Conservation (phyloP, 1,284 basidiomycete genomes). For the Gymnopus androsaceus region DNA sequence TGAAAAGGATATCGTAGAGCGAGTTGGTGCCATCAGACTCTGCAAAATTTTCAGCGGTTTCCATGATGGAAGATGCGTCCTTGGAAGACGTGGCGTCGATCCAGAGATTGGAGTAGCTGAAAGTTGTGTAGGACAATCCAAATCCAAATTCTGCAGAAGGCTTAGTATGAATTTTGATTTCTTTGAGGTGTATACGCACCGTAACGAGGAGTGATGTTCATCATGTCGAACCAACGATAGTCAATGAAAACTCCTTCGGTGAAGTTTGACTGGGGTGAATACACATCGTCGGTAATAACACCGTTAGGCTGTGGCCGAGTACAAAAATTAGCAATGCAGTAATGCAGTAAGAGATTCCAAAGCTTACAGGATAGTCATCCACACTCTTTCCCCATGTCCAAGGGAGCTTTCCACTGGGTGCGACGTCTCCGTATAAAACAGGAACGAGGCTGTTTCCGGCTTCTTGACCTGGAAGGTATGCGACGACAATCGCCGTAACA, state of each 20-base stretch:
- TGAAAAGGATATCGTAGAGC: conserved; percentile 10
- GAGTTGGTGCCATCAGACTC: conserved; percentile 8
- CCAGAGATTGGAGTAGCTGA: conserved; percentile 1
- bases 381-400: conserved; percentile 65
- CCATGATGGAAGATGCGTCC: background rate
- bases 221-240: conserved; percentile 35
- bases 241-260: conserved; percentile 50
- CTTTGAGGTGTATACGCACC: background rate
- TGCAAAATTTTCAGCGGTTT: conserved; percentile 5
- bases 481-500: conserved; percentile 53
- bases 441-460: conserved; percentile 74
- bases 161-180: background rate
- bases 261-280: conserved; percentile 43
- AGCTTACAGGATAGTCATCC: conserved; percentile 44
- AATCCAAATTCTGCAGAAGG: conserved; percentile 5
- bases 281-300: background rate
- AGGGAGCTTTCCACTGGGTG: conserved; percentile 72
- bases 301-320: background rate
- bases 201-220: conserved; percentile 16
- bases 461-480: conserved; percentile 79
- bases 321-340: background rate
- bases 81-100: background rate
- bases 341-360: background rate
- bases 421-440: conserved; percentile 70
- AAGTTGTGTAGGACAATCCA: conserved; percentile 12